phyloP scores from a whole-genome alignment of 176 grass and related monocot genomes.

The Juncus inflexus region DNA sequence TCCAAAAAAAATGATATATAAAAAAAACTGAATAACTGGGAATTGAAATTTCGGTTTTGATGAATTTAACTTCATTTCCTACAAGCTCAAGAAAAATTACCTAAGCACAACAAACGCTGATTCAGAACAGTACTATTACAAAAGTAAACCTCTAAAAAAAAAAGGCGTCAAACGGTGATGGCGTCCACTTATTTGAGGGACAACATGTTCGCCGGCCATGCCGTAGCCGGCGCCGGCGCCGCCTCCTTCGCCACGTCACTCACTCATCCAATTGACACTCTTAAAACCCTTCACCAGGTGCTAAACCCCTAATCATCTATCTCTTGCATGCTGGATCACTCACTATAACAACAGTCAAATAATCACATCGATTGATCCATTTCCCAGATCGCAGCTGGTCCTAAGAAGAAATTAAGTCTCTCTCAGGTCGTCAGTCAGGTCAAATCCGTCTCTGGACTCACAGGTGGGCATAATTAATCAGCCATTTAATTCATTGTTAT shows the following conservation, averaged over 20 bases:
- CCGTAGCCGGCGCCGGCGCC: constrained; percentile 38
- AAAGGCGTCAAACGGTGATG: no score
- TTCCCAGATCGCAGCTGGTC: constrained; percentile 45
- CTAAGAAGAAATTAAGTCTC: constrained; percentile 61
- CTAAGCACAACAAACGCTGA: no score
- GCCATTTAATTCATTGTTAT: no score
- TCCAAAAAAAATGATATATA: no score
- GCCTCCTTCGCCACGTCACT: constrained; percentile 48
- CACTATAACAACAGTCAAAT: background rate
- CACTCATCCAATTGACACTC: constrained; percentile 72
- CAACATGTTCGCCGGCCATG: constrained; percentile 62
- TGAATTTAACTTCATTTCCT: no score
- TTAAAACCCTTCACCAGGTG: constrained; percentile 85
- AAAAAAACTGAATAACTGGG: no score
- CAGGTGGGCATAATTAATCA: constrained; percentile 34
- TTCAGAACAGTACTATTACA: no score
- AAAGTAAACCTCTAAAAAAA: no score
- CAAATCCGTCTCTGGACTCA: constrained; percentile 43
- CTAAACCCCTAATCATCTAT: background rate
- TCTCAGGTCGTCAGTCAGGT: constrained; percentile 55
- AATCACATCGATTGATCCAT: constrained; percentile 1
- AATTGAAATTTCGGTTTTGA: no score
- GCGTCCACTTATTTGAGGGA: constrained; percentile 45
- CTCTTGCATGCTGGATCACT: background rate
- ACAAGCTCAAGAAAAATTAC: no score